Base-by-base conservation (phyloP, 1,284 basidiomycete genomes). In the Nidula niveotomentosa region DNA sequence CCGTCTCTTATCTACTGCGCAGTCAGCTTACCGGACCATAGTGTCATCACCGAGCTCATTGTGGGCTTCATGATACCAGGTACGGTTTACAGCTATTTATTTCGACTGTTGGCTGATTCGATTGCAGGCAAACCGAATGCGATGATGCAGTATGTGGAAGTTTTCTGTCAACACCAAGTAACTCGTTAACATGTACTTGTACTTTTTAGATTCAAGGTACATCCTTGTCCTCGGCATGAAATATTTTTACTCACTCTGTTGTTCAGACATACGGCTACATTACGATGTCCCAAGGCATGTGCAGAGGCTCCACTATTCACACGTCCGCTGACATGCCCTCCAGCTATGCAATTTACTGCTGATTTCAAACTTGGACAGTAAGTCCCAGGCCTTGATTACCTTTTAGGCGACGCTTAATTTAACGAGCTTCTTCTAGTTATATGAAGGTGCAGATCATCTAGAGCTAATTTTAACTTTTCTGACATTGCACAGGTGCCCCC, bases 351-450 rank as follows among this genome's bases (percentile, higher is more conserved):
- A 56, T 88, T 89, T 65, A 81, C 85, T 8, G 77, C 80, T 30
- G 87, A 89, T 62, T 83, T 86, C 65, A 87, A 88, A 66, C 76
- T 86, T n/a, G 84, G 84, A 23, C 84, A 87, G 66, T 86, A 76
- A 70, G 85, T 84, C 36, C 30, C 36, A 18, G 17, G 13, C 50
- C 30, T 30, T 30, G 30, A 30, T 30, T 30, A 30, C 30, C 30
- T 30, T 30, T 30, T 30, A 2, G 30, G 30, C 8, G 18, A 44
- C 44, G 51, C 36, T 51, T 12, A 15, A 30, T 9, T 51, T 54
- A n/a, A 43, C 39, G 7, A n/a, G 34, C 8, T 45, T 33, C 6
- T 45, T 52, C 12, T 39, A 72, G 72, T 56, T 71, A 75, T 54
- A 74, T 72, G 69, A 72, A 71, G 66, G 66, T 66, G 37, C 30